A percentile compares a stretch with the other conserved stretches of the same genome.
Conservation (phyloP, 805 yeast species). For the Starmerella sirachaensis region DNA sequence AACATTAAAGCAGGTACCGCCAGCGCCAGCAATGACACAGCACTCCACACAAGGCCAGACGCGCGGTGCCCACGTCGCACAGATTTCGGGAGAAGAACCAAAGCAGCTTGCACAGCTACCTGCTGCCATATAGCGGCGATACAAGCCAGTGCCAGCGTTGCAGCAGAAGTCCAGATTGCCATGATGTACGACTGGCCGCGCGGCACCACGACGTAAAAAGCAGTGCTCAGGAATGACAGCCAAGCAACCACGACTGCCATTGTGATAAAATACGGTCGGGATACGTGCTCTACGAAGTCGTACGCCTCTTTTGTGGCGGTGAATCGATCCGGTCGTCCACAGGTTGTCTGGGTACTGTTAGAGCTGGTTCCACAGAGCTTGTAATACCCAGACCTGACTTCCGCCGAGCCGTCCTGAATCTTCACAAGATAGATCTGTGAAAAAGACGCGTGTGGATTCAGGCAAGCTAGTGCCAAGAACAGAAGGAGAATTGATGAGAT, state of each 20-base stretch:
- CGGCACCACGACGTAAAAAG: not conserved
- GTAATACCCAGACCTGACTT: constrained; percentile 15
- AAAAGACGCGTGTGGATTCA: constrained; percentile 2
- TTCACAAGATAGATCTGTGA: constrained; percentile 13
- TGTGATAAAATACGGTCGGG: constrained; percentile 18
- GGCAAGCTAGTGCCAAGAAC: constrained; percentile 12
- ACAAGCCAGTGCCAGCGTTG: constrained; percentile 7
- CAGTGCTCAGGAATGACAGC: not conserved
- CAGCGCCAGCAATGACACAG: constrained; percentile 10
- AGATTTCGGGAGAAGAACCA: constrained; percentile 7
- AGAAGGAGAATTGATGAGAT: constrained; percentile 11
- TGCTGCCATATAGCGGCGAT: constrained; percentile 21
- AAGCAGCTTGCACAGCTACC: constrained; percentile 20
- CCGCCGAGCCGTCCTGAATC: too few species aligned
- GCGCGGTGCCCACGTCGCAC: constrained; percentile 17
- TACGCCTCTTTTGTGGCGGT: constrained; percentile 7
- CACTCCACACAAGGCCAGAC: constrained; percentile 18
- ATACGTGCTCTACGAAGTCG: constrained; percentile 11
- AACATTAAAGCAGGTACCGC: too few species aligned
- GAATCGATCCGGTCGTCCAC: constrained; percentile 1
- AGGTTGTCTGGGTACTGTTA: not conserved
- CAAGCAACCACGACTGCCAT: constrained; percentile 5
- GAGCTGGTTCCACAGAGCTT: constrained; percentile 11
- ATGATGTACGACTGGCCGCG: not conserved
- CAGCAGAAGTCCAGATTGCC: not conserved